Evolutionary conservation across 768 basidiomycete species (phyloP).

Genomic region (Galerina marginata): DNA sequence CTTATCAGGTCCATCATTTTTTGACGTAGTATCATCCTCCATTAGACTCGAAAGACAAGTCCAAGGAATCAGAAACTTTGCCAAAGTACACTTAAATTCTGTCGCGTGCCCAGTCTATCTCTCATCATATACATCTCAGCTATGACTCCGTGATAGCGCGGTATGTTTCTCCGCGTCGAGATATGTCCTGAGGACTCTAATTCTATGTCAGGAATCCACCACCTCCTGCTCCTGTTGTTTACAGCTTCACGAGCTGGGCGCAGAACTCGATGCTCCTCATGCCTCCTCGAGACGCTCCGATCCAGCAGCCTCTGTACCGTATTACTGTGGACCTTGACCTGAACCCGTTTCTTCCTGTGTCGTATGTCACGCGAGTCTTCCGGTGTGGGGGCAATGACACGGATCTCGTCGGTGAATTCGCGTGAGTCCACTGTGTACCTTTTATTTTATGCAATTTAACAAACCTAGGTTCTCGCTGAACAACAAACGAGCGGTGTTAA

Average conservation of each 20-base stretch:
- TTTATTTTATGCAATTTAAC: slow-evolving; percentile 25
- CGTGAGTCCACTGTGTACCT: slow-evolving; percentile 37
- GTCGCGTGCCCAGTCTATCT: not conserved
- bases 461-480: slow-evolving; percentile 43
- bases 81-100: slow-evolving; percentile 10
- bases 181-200: too few relatives aligned
- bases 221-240: slow-evolving; percentile 36
- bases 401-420: slow-evolving; percentile 37
- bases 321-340: slow-evolving; percentile 49
- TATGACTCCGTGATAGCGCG: slow-evolving; percentile 11
- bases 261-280: slow-evolving; percentile 41
- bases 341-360: slow-evolving; percentile 51
- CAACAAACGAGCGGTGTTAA: slow-evolving; percentile 45
- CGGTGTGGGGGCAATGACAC: slow-evolving; percentile 31
- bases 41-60: slow-evolving; percentile 17
- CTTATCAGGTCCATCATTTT: not conserved
- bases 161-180: not conserved
- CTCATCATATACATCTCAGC: slow-evolving; percentile 7
- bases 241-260: slow-evolving; percentile 44
- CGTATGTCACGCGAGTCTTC: slow-evolving; percentile 45
- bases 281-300: slow-evolving; percentile 33
- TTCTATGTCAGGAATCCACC: not conserved
- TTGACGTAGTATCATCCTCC: not conserved
- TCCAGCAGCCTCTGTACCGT: slow-evolving; percentile 42
- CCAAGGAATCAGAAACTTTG: slow-evolving; percentile 2